Base-by-base conservation (phyloP, 768 basidiomycete genomes). In the Cystofilobasidium bisporidii region DNA sequence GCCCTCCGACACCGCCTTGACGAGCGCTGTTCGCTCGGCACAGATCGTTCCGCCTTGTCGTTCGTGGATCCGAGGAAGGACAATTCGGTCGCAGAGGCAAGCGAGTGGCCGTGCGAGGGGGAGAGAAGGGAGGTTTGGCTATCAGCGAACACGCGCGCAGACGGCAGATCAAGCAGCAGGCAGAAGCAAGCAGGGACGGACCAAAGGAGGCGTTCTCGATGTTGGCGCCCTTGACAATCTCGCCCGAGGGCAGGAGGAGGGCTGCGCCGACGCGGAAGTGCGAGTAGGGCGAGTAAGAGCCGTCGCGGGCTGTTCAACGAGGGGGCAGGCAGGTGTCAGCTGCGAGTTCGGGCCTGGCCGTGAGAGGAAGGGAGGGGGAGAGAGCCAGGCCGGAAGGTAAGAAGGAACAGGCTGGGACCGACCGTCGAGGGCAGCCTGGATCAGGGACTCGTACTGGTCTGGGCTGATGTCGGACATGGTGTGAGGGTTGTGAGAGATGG, bases 1-100 rank as follows among this genome's bases (percentile, higher is more conserved):
- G 3, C 90, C 89, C 67, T 91, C 88, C 70, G 93, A 92, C 26
- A 87, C 85, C 32, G 91, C 93, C 76, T 96, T 96, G n/a, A 91
- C 87, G 63, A 99, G 80, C 0, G 93, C 93, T 0, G 94, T 97
- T 36, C 93, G 81, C 75, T 99, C 94, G 0, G 94, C 94, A 71
- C 94, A 98, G 68, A 97, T 93, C 0, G 88, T 83, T 1, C 83
- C 90, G 6, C 92, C 92, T 94, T 56, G 20, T 24, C 26, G 20
- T 24, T 48, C 40, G 9, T 22, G n/a, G n/a, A n/a, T n/a, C n/a
- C n/a, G n/a, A n/a, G n/a, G n/a, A n/a, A n/a, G n/a, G n/a, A n/a
- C n/a, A n/a, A n/a, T n/a, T n/a, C n/a, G n/a, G n/a, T n/a, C n/a
- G n/a, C 30, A 53, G 20, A n/a, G 22, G 47, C 47, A 36, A n/a